These are phyloP conservation scores for Wilhelminamyces savonicus DNA, from an alignment of 805 yeast genomes.

Conservation along the genomic window DNA sequence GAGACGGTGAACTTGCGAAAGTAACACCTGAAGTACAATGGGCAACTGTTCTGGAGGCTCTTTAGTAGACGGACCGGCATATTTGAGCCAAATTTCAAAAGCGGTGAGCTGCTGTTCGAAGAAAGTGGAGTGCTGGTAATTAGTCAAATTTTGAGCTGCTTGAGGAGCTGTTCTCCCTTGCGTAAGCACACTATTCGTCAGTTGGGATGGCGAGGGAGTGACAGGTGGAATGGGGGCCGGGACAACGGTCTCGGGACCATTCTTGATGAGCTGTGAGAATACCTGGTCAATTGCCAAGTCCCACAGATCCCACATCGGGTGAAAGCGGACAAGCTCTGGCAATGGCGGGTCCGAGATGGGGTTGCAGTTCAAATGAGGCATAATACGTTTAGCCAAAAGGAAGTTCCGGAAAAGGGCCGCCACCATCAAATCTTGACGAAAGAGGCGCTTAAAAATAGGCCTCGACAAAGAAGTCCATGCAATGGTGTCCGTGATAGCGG, in stretches of 20 bases:
- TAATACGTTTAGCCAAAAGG: slow-evolving; percentile 81
- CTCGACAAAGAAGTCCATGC: slow-evolving; percentile 94
- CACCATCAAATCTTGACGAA: slow-evolving; percentile 93
- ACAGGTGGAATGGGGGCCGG: slow-evolving; percentile 6
- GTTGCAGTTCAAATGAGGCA: slow-evolving; percentile 90
- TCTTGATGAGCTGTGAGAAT: slow-evolving; percentile 58
- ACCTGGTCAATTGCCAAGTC: slow-evolving; percentile 96
- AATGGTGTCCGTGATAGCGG: slow-evolving; percentile 95
- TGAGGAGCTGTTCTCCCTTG: slow-evolving; percentile 3
- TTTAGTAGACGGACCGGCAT: slow-evolving; percentile 70
- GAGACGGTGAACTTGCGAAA: slow-evolving; percentile 90
- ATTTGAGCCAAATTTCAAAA: slow-evolving; percentile 92
- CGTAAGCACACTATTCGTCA: slow-evolving; percentile 15
- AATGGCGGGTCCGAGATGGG: slow-evolving; percentile 92
- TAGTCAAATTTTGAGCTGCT: slow-evolving; percentile 21
- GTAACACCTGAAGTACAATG: slow-evolving; percentile 82
- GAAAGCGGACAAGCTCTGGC: slow-evolving; percentile 74
- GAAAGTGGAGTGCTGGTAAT: slow-evolving; percentile 85
- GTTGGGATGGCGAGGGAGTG: slow-evolving; percentile 4
- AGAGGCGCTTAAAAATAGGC: slow-evolving; percentile 80
- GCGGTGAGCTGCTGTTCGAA: slow-evolving; percentile 96
- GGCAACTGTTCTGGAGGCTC: slow-evolving; percentile 95
- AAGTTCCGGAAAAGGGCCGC: slow-evolving; percentile 95
- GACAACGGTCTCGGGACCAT: slow-evolving; percentile 17
- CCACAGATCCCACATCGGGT: slow-evolving; percentile 98